These are phyloP conservation scores for Phytophthora megakarya DNA, from an alignment of 352 stramenopile species.

Conservation along the genomic window DNA sequence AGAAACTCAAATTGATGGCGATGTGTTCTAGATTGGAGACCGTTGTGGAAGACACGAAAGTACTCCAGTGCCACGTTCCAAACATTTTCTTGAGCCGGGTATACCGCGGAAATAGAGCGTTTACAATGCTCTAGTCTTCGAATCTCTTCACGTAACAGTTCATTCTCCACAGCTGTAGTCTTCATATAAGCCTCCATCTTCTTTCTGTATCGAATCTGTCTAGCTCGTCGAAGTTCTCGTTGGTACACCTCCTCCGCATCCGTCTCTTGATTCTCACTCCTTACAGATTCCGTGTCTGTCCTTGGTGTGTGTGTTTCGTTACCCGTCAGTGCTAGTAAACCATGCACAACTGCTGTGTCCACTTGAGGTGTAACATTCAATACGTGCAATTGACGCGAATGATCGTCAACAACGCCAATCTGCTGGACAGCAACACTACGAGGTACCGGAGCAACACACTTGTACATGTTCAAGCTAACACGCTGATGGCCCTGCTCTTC, in stretches of 20 bases:
- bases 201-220: constrained; percentile 4
- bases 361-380: background rate
- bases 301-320: background rate
- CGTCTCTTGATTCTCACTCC: background rate
- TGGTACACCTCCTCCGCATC: background rate
- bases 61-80: constrained; percentile 18
- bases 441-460: background rate
- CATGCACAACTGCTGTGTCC: background rate
- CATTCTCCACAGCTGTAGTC: background rate
- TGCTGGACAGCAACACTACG: background rate
- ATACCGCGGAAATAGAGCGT: background rate
- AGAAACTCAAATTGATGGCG: constrained; percentile 6
- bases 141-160: background rate
- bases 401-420: background rate
- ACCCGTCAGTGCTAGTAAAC: background rate
- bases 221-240: background rate
- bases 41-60: constrained; percentile 15
- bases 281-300: constrained; percentile 2
- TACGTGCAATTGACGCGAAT: background rate
- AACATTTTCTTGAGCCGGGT: background rate
- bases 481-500: background rate
- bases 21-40: background rate
- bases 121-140: background rate
- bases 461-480: background rate
- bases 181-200: background rate